Base-by-base conservation (phyloP, 805 yeast species). In the Teunomyces barrocoloradensis region DNA sequence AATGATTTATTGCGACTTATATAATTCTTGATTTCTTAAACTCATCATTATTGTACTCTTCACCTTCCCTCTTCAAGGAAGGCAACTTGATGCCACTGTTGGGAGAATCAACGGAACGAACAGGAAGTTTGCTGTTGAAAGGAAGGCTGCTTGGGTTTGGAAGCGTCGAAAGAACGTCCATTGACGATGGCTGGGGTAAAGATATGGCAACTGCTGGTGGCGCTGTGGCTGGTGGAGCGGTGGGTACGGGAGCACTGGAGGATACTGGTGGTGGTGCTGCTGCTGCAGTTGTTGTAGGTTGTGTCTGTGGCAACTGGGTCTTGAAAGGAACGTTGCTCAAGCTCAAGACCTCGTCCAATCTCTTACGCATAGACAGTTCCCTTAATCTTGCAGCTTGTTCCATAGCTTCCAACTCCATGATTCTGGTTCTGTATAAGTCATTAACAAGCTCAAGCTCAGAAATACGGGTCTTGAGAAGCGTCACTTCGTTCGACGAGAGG, bases 371-470 rank as follows among this genome's bases (percentile, higher is more conserved):
- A 12, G 79, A 64, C 33, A 57, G 60, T 53, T 78, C 82, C 46
- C 82, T 65, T 46, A 76, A 70, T 50, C 80, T 73, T 0, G 80
- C 76, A 5, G 82, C 83, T 48, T 68, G 74, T 57, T 80, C 84
- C 78, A 75, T 71, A 17, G 81, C 82, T 67, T 92, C 97, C 53
- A 92, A 73, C 61, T 92, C 96, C 63, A 79, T 73, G 38, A 92
- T 88, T 55, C 96, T 80, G 5, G 92, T 80, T 56, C 88, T 80
- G 71, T 89, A 88, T 49, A 92, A 70, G 61, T 91, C 97, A 58
- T 90, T 91, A 35, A 92, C 96, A 37, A 91, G 74, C 63, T 92
- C 98, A 51, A 92, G 76, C 63, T 92, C 98, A 10, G 87, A 81
- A 18, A 91, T 88, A 49, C 95, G 75, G 0, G 96, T 88, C 53